Percentiles rank a stretch among this genome's conserved stretches.
These are phyloP conservation scores for Globisporangium perplexum DNA, from an alignment of 352 stramenopile species.

Conservation along the genomic window DNA sequence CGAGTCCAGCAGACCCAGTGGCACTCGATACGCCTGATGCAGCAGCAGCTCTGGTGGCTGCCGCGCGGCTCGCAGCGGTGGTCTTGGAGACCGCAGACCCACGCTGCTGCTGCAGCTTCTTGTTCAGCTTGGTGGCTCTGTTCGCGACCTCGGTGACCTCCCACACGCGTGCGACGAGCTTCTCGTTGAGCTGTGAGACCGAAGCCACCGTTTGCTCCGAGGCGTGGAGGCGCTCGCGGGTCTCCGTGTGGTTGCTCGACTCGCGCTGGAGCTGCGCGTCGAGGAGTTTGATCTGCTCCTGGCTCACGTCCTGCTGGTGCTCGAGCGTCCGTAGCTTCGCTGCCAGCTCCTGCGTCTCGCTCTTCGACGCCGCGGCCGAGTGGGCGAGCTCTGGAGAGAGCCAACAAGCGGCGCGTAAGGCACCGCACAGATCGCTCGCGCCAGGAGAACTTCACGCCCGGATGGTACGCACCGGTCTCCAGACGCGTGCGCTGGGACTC, in stretches of 20 bases:
- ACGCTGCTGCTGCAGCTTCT: conserved; percentile 44
- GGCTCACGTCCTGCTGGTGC: conserved; percentile 19
- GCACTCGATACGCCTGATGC: not conserved
- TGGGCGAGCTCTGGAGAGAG: conserved; percentile 31
- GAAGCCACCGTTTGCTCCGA: conserved; percentile 63
- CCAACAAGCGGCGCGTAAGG: not conserved
- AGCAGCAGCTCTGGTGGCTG: conserved; percentile 14
- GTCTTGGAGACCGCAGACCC: conserved; percentile 40
- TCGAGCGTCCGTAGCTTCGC: conserved; percentile 22
- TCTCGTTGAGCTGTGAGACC: conserved; percentile 69
- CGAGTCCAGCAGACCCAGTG: not conserved
- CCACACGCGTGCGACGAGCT: conserved; percentile 58
- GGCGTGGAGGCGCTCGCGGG: conserved; percentile 39
- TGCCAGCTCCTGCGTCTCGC: conserved; percentile 24
- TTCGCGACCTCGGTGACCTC: conserved; percentile 51
- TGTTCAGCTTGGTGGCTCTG: conserved; percentile 47
- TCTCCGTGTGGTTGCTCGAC: conserved; percentile 35
- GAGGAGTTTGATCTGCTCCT: conserved; percentile 29
- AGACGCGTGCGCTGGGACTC: conserved; percentile 31
- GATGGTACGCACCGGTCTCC: conserved; percentile 21
- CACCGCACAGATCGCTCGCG: not conserved
- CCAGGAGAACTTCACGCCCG: not conserved
- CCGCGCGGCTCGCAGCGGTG: conserved; percentile 53
- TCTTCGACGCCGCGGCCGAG: conserved; percentile 23
- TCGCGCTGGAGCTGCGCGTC: conserved; percentile 38